Percentiles rank a stretch among this genome's conserved stretches.
Evolutionary conservation across 306 rosid genomes (phyloP).

Genomic region (Citrullus colocynthis): DNA sequence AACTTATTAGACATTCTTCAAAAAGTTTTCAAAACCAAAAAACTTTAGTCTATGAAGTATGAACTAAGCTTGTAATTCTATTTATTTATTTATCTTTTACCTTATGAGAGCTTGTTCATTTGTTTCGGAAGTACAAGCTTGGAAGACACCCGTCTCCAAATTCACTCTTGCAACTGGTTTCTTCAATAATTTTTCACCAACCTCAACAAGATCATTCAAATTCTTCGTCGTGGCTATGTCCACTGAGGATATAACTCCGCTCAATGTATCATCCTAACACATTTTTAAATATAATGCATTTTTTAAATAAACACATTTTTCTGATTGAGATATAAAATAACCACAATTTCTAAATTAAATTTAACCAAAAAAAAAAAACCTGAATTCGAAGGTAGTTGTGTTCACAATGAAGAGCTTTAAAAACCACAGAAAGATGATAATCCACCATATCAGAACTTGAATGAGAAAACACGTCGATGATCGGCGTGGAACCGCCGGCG

Average conservation of each 20-base stretch:
- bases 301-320: too few species aligned
- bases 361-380: constrained; percentile 10
- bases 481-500: constrained; percentile 27
- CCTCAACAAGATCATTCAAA: constrained; percentile 31
- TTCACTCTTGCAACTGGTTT: constrained; percentile 26
- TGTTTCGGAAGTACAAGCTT: constrained; percentile 14
- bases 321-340: too few species aligned
- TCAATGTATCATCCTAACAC: constrained; percentile 38
- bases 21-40: too few species aligned
- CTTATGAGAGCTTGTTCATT: constrained; percentile 40
- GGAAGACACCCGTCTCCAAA: constrained; percentile 22
- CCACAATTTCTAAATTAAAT: not conserved
- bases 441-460: constrained; percentile 47
- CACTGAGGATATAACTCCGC: constrained; percentile 9
- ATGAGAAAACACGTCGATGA: constrained; percentile 27
- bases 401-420: constrained; percentile 32
- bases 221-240: constrained; percentile 24
- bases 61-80: too few species aligned
- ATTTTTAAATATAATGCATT: too few species aligned
- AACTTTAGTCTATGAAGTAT: too few species aligned
- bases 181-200: constrained; percentile 23
- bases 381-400: constrained; percentile 41
- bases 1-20: too few species aligned
- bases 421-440: constrained; percentile 25
- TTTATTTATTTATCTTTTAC: constrained; percentile 1